Evolutionary conservation across 345 rosid species (phyloP), one percentile per base, ranked within the genome.

Genomic region (Eucalyptus victrix): DNA sequence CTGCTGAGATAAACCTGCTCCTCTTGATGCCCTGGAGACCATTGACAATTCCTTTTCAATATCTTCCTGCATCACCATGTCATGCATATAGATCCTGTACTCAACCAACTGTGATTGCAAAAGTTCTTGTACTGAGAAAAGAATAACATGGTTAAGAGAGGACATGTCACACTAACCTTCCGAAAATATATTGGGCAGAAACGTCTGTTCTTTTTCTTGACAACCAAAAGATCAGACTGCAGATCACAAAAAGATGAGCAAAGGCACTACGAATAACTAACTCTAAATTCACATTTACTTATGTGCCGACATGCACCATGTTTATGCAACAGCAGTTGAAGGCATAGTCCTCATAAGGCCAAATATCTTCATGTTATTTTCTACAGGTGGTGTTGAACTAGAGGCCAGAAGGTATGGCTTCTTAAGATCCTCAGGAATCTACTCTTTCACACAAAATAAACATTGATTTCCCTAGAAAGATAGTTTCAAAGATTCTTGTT

Each of bases 211-310:
- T 90, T 97, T 91, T 92, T 97, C 95, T 93, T 96, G 92, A 96
- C 96, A 85, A 95, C 95, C 93, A 97, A 94, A 90, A 95, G 98
- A 87, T 97, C 99, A 40, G 99, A 97, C 99, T 97, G 97, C 90
- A 93, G n/a, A 89, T 86, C 30, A 90, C 51, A 85, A 19, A 83
- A 51, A 60, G 58, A 87, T 21, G 85, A 85, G 24, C 42, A 60
- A 65, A 92, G 91, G 89, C 18, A 80, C 42, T 51, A 87, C 69
- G n/a, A 28, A 44, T 45, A 86, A 44, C 67, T 45, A 15, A 18
- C 85, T 54, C 85, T 40, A 76, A 40, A 76, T 76, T 76, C 47
- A 12, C 85, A 76, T 40, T 72, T 23, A 23, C 47, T 40, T 21
- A 76, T 40, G 81, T 34, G 28, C 47, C 16, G 7, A 40, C 16